Conservation (phyloP, 805 yeast genomes). For the Wickerhamiella domercqiae region DNA sequence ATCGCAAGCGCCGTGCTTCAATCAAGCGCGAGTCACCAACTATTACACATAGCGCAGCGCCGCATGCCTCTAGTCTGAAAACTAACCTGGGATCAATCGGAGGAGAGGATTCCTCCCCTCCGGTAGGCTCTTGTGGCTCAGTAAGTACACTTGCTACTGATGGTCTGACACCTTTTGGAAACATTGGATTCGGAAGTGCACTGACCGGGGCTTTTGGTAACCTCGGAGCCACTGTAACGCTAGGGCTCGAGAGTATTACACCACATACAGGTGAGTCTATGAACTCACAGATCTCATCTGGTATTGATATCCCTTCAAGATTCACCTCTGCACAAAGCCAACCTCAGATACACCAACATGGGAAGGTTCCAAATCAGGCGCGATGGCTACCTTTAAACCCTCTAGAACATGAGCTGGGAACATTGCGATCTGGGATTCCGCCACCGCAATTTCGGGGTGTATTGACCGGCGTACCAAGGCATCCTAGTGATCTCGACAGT, state of each 20-base stretch:
- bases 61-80: no score
- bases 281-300: neutral
- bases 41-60: neutral
- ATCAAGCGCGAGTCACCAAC: neutral
- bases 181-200: neutral
- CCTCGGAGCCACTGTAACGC: no score
- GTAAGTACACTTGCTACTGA: neutral
- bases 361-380: no score
- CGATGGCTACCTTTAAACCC: conserved; percentile 13
- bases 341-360: no score
- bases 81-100: no score
- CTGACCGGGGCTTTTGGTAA: neutral
- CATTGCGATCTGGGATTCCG: conserved; percentile 7
- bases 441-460: no score
- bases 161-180: neutral
- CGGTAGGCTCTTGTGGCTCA: neutral
- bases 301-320: no score
- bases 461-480: no score
- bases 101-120: no score
- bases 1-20: conserved; percentile 2
- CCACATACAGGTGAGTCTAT: neutral
- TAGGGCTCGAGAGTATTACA: neutral
- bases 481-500: no score
- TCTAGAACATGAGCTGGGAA: conserved; percentile 14
- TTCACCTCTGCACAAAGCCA: no score